Evolutionary conservation across 495 filamentous ascomycete species (phyloP).

Genomic region (Trichoderma asperelloides): DNA sequence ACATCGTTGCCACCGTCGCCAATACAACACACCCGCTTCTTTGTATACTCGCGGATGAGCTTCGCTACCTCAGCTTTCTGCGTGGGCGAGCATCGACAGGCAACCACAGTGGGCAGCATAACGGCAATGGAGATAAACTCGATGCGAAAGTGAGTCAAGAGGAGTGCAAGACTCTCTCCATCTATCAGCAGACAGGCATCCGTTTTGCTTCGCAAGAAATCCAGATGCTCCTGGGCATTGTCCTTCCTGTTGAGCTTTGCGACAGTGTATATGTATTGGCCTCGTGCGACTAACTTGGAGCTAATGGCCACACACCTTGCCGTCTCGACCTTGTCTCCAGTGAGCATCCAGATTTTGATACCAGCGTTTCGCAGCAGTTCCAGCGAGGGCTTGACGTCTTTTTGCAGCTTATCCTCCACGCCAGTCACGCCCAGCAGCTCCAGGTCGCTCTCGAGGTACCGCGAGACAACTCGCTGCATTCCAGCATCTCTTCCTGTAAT

Average conservation of each 20-base stretch:
- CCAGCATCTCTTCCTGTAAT: slow-evolving; percentile 69
- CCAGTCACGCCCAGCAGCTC: slow-evolving; percentile 94
- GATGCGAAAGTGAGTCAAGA: slow-evolving; percentile 68
- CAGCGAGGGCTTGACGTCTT: slow-evolving; percentile 87
- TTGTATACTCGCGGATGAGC: slow-evolving; percentile 84
- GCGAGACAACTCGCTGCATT: slow-evolving; percentile 69
- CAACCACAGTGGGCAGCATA: slow-evolving; percentile 80
- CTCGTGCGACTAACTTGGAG: slow-evolving; percentile 86
- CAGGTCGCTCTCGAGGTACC: slow-evolving; percentile 78
- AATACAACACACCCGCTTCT: slow-evolving; percentile 91
- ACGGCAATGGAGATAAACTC: slow-evolving; percentile 89
- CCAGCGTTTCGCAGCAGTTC: slow-evolving; percentile 95
- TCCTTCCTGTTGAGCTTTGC: slow-evolving; percentile 71
- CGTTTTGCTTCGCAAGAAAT: slow-evolving; percentile 81
- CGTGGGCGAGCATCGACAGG: slow-evolving; percentile 93
- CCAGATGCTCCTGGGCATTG: slow-evolving; percentile 73
- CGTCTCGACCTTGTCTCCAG: slow-evolving; percentile 97
- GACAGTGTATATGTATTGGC: slow-evolving; percentile 93
- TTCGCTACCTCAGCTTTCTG: slow-evolving; percentile 92
- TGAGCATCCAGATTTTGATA: slow-evolving; percentile 99
- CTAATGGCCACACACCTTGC: slow-evolving; percentile 93
- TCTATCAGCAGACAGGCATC: slow-evolving; percentile 88
- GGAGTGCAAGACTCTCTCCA: slow-evolving; percentile 76
- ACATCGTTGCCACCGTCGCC: slow-evolving; percentile 98
- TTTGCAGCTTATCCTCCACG: slow-evolving; percentile 93